Conservation (phyloP, 208 protist species). For the Wallacemonas sp. region DNA sequence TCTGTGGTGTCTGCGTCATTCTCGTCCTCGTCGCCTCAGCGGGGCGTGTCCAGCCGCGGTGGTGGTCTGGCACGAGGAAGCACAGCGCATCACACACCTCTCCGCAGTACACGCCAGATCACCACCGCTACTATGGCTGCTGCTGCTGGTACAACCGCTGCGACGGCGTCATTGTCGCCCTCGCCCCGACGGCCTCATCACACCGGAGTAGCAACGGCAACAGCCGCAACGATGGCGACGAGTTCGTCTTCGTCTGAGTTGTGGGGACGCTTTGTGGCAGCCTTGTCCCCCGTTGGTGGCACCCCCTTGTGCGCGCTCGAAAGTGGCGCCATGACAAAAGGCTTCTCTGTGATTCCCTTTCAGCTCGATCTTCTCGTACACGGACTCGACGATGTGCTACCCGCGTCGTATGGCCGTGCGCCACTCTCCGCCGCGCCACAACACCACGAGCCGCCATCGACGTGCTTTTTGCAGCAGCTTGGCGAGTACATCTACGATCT, state of each 20-base stretch:
- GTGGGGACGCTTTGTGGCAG: conserved; percentile 49
- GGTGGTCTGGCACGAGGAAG: too few species aligned
- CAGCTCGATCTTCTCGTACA: conserved; percentile 45
- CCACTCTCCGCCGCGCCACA: neutral
- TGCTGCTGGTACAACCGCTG: too few species aligned
- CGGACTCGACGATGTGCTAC: conserved; percentile 32
- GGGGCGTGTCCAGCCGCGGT: too few species aligned
- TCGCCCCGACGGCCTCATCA: too few species aligned
- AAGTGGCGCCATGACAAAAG: conserved; percentile 34
- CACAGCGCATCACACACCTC: too few species aligned
- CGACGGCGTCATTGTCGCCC: neutral
- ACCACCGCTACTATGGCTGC: too few species aligned
- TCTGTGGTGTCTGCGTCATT: too few species aligned
- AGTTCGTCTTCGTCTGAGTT: conserved; percentile 8
- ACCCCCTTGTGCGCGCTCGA: conserved; percentile 45
- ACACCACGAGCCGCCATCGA: neutral
- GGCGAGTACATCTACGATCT: conserved; percentile 21
- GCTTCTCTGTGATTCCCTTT: conserved; percentile 41
- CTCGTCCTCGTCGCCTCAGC: too few species aligned
- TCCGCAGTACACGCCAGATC: too few species aligned
- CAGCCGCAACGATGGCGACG: neutral
- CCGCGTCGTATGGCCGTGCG: neutral
- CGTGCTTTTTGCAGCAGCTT: conserved; percentile 9
- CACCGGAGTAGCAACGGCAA: neutral
- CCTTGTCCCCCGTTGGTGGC: conserved; percentile 50